These are phyloP conservation scores for Pseudocercospora crystallina DNA, from an alignment of 2,329 filamentous ascomycete species.

Conservation along the genomic window DNA sequence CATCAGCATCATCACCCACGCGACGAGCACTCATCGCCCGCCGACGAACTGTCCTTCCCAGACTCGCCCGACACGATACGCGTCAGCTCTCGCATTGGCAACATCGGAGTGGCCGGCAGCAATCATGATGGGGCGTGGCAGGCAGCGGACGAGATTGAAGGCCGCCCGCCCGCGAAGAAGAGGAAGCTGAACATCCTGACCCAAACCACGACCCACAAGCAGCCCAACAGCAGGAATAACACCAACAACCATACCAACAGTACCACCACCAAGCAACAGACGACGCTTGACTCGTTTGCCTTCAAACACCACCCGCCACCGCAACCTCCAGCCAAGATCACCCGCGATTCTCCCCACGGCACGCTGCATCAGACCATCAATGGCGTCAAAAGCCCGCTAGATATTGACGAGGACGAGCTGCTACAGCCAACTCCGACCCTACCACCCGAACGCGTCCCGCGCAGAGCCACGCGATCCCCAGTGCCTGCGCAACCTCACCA, in stretches of 20 bases:
- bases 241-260: background rate
- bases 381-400: slow-evolving; percentile 39
- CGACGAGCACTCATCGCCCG: slow-evolving; percentile 1
- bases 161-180: slow-evolving; percentile 25
- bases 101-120: background rate
- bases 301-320: slow-evolving; percentile 27
- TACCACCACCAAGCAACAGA: slow-evolving; percentile 20
- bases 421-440: slow-evolving; percentile 11
- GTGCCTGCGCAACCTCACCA: slow-evolving; percentile 5
- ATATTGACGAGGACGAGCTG: slow-evolving; percentile 21
- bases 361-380: slow-evolving; percentile 44
- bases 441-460: slow-evolving; percentile 10
- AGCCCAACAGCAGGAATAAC: background rate
- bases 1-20: background rate
- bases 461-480: slow-evolving; percentile 16
- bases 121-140: slow-evolving; percentile 1
- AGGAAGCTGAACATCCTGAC: slow-evolving; percentile 29
- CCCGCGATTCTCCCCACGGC: slow-evolving; percentile 45
- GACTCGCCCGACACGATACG: slow-evolving; percentile 6
- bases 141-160: slow-evolving; percentile 25
- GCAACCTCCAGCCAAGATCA: slow-evolving; percentile 44
- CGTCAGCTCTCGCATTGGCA: slow-evolving; percentile 1
- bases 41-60: background rate
- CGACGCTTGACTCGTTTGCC: slow-evolving; percentile 27
- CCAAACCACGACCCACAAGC: slow-evolving; percentile 1